Evolutionary conservation across 768 basidiomycete genomes (phyloP).

Genomic region (Kwoniella europaea): DNA sequence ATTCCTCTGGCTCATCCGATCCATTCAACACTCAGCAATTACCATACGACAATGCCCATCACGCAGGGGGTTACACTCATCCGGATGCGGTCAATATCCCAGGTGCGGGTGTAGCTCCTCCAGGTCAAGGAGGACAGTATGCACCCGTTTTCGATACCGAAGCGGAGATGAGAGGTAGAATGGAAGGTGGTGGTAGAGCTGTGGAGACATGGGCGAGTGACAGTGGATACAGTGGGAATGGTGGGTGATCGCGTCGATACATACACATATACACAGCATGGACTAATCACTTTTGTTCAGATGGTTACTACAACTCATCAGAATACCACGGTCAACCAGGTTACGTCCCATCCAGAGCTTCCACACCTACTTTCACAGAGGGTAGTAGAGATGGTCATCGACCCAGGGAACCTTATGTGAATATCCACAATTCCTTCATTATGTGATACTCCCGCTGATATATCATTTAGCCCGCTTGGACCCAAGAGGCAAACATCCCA

Average conservation of each 20-base stretch:
- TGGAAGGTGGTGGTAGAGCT: conserved; percentile 53
- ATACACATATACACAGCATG: background rate
- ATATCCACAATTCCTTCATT: conserved; percentile 10
- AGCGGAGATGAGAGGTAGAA: conserved; percentile 51
- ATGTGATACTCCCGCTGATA: conserved; percentile 7
- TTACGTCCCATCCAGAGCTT: conserved; percentile 68
- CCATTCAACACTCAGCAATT: conserved; percentile 47
- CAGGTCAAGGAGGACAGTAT: conserved; percentile 47
- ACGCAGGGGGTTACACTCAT: conserved; percentile 22
- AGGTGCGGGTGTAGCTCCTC: conserved; percentile 44
- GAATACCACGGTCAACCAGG: conserved; percentile 49
- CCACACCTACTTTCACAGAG: conserved; percentile 75
- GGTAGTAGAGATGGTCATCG: conserved; percentile 64
- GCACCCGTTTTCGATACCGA: conserved; percentile 51
- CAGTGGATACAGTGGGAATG: conserved; percentile 46
- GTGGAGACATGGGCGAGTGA: conserved; percentile 57
- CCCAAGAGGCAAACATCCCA: conserved; percentile 87
- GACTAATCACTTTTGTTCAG: conserved; percentile 19
- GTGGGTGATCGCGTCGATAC: conserved; percentile 21
- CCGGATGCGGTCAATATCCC: conserved; percentile 33
- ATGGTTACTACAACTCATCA: conserved; percentile 32
- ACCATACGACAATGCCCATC: conserved; percentile 36
- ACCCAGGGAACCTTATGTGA: conserved; percentile 73
- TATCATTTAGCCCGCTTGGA: conserved; percentile 74
- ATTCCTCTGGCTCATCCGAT: conserved; percentile 50